Evolutionary conservation across 805 yeast genomes (phyloP), one percentile per base, ranked within the genome.

Genomic region (baker's yeast (Saccharomyces cerevisiae)): DNA sequence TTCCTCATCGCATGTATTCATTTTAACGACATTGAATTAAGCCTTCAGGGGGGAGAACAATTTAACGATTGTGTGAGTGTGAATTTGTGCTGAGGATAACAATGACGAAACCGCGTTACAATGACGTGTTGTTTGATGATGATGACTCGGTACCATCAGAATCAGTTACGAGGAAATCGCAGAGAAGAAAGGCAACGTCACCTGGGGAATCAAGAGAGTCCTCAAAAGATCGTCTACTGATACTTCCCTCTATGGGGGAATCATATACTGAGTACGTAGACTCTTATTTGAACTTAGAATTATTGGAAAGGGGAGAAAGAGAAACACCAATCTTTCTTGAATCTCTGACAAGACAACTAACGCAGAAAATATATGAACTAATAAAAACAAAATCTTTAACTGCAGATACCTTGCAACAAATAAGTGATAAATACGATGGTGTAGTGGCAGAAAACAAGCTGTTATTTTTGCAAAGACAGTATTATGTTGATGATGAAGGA

Each of bases 291-390:
- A 55, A 63, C 47, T 22, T 48, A 26, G 61, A 58, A 1, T 48
- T 63, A 31, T 48, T 66, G 43, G 58, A 61, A 41, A 50, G 60
- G 26, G 71, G 69, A 24, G 61, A 62, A 41, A 43, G 55, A 36
- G 66, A 61, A 47, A 49, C 64, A n/a, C 24, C 56, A 1, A 59
- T 55, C 36, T 62, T 57, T 41, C 62, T 57, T 48, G 59, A 57
- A 17, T 55, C 63, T 2, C 53, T 63, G 9, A 62, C 60, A 30
- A 67, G 69, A 14, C 66, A 61, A 53, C 54, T 68, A 46, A 58
- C 65, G 2, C 67, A 67, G 32, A 61, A 59, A 10, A 55, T 61
- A 13, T 69, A 62, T 50, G 68, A 65, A 36, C 47, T 67, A 30
- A 57, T 69, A 6, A 54, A 56, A 36, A 57, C 62, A 22, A 58